Evolutionary conservation across 345 rosid genomes (phyloP), one percentile per base, ranked within the genome.

Genomic region (Populus nigra): DNA sequence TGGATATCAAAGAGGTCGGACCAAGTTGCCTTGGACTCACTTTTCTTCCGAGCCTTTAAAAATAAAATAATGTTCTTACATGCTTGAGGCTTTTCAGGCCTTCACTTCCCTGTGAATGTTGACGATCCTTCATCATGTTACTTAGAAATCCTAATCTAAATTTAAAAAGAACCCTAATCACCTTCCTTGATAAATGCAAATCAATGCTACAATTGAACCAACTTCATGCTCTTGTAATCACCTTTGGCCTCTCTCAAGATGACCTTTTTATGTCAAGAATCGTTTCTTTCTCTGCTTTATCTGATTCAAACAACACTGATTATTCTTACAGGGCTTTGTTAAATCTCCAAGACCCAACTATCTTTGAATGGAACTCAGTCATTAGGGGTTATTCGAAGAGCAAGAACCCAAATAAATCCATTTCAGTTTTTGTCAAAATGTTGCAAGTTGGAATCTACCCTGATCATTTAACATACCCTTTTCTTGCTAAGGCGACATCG

Each of bases 401-500:
- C 87, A 90, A 71, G 80, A 82, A 36, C 65, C 96, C 99, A 0
- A 86, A 83, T 45, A 84, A 75, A 73, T 84, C 97, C 29, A 49
- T 90, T 18, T 81, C 82, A 7, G 82, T 86, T 67, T 91, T 87
- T 75, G 82, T 87, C 10, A 31, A 87, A 57, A 91, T 91, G 94
- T 61, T 90, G 80, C 84, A 88, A 69, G 49, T 50, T 38, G 94
- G 89, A 33, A 71, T 81, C 78, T 76, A 72, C 38, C 90, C 97
- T 0, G 92, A 93, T 76, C 83, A 91, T 71, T 78, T 95, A 75
- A 95, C 99, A 0, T 91, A 82, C 84, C 95, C 98, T 11, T 93
- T 93, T 78, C 85, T 93, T 23, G 79, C 84, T 22, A 93, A 90
- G 84, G 89, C 98, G 4, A 83, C 72, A n/a, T 86, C 92, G 15